Base-by-base conservation (phyloP, 2,329 filamentous ascomycete genomes). In the Penicillium sp. region DNA sequence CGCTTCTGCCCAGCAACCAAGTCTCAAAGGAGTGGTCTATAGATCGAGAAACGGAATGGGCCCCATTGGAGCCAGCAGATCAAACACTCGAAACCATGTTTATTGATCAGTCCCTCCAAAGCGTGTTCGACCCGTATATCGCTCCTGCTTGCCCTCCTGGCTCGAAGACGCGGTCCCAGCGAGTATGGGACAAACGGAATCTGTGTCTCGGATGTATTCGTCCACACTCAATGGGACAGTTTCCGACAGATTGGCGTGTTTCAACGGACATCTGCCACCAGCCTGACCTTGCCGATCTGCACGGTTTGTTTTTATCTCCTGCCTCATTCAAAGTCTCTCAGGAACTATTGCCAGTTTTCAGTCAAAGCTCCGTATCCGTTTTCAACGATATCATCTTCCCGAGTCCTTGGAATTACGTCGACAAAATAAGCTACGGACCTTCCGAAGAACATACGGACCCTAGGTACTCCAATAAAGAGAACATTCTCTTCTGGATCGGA, bases 351-450 rank as follows among this genome's bases (percentile, higher is more conserved):
- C 92, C 92, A 0, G 80, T 95, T 11, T 95, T 95, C 76, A 91
- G 91, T 64, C 84, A 90, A 61, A 89, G 87, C 53, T 92, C 92
- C 69, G 86, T 89, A 1, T 82, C 85, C 49, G 88, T 88, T 5
- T 94, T 91, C 77, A 87, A 85, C 65, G 92, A 96, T 72, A 91
- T 96, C 38, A 76, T 93, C 23, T 90, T 93, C 56, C 91, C 92
- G 0, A 81, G 83, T 68, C 75, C 84, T 0, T 87, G 85, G 85
- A 87, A 87, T 67, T 88, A 88, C 66, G 75, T 86, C 62, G 84
- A 86, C 63, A 87, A 87, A 71, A 82, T 81, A 13, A 77, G 77
- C 64, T 85, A 86, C 55, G 71, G 78, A 0, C 83, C 85, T 29
- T 81, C 83, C 1, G 77, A 83, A 3, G 80, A 79, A 5, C 74